Base-by-base conservation (phyloP, 306 rosid species). In the Crataegus laevigata region DNA sequence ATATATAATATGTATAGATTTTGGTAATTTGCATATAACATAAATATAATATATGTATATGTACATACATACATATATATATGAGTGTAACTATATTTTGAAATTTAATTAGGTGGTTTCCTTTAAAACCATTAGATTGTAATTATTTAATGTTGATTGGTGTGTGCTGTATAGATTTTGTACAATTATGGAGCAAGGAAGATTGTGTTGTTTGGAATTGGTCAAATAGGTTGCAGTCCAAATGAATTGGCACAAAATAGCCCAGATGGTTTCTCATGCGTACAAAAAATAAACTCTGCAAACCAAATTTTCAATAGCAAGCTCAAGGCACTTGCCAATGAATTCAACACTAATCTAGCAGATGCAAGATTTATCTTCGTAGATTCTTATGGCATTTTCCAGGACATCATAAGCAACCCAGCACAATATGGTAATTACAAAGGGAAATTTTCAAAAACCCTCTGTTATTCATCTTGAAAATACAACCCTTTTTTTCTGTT, bases 171-270 rank as follows among this genome's bases (percentile, higher is more conserved):
- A 62, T 75, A 94, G 97, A 24, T 40, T 25, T 3, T 94, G 85
- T 92, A 94, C 74, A 84, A 84, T 66, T 81, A 90, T 52, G 99
- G 99, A 73, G 99, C 96, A 71, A 89, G 99, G 80, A 94, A 90
- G 76, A 71, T 94, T 80, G 99, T 66, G 24, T 65, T 94, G 73
- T 92, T 89, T 81, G 99, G 98, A 64, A 36, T 94, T n/a, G 99
- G 99, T 24, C 92, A 88, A 70, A 87, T 94, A 72, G 99, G 97
- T 17, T 94, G 99, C 77, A 92, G 92, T 69, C 97, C 99, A 3
- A 90, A 67, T 69, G 92, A 76, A 69, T 68, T 94, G 89, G 96
- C 99, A 13, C 93, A 90, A 63, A 88, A 86, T 30, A 92, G 98
- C 83, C 86, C 79, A 55, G 96, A 94, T 78, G 98, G 99, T 13